Evolutionary conservation across 1,284 basidiomycete species (phyloP), one percentile per base, ranked within the genome.

Genomic region (Naganishia albida): DNA sequence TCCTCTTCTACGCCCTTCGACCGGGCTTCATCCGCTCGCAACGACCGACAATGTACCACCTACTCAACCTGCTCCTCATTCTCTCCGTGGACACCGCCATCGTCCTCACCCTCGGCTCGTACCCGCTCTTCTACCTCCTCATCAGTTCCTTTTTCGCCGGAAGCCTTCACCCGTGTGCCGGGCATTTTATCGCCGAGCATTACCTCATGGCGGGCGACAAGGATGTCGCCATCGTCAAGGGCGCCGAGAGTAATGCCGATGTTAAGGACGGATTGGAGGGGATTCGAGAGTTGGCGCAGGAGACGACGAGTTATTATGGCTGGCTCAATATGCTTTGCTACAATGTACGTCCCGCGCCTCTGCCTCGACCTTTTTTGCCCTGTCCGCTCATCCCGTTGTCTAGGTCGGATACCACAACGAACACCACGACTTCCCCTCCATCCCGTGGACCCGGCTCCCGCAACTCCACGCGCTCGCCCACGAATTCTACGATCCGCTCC

Each of bases 321-420:
- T 86, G 87, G 57, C 82, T 98, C 67, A 99, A 99, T 78, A 71
- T 88, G 6, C 80, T 99, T 16, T 90, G 91, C n/a, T 99, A 97
- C 80, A 99, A 99, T 72, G 94, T 90, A 66, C 67, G 88, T 81
- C 39, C 49, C 48, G 25, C 54, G 60, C 52, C 25, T 13, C 18
- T n/a, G 26, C 48, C 25, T 25, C 12, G 28, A 28, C 8, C 12
- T 3, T 13, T 15, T 30, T 7, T 7, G 23, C 25, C 48, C 25
- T 23, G 55, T 40, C 48, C 23, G 56, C 43, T 62, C 18, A 49
- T n/a, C 51, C 50, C 10, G 18, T 7, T 16, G 8, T 60, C n/a
- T 70, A 91, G 88, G 90, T 97, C 65, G 95, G 95, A 50, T 98
- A 97, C 77, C 95, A 98, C 78, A 97, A 98, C 80, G 95, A 99